A percentile compares a stretch with the other conserved stretches of the same genome.
phyloP scores from a whole-genome alignment of 2,329 filamentous ascomycete genomes.

The Fusarium cicatricum region DNA sequence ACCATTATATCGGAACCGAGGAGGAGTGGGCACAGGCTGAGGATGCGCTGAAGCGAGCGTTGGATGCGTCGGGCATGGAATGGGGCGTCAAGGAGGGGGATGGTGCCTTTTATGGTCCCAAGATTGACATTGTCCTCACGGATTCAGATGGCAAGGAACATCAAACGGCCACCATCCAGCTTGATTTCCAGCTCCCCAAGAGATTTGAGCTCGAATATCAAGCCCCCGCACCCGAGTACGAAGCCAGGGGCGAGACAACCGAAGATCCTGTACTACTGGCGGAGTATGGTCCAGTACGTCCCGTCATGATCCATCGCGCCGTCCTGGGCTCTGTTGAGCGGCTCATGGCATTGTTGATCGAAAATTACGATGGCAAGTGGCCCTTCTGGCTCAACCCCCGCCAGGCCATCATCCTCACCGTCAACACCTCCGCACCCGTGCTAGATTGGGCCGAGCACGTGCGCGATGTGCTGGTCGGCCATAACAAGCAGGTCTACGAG shows the following conservation, averaged over 20 bases:
- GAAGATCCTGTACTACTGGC: conserved; percentile 57
- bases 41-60: conserved; percentile 49
- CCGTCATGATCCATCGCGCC: conserved; percentile 85
- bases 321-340: conserved; percentile 86
- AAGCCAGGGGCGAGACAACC: conserved; percentile 61
- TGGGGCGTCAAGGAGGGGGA: conserved; percentile 84
- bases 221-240: conserved; percentile 70
- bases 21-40: conserved; percentile 67
- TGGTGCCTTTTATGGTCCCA: conserved; percentile 90
- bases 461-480: conserved; percentile 61
- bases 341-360: conserved; percentile 84
- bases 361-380: conserved; percentile 81
- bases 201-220: conserved; percentile 81
- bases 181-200: conserved; percentile 89
- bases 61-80: conserved; percentile 72
- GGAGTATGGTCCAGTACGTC: conserved; percentile 66
- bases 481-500: conserved; percentile 44
- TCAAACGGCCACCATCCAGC: conserved; percentile 87
- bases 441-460: conserved; percentile 58
- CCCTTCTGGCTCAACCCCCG: conserved; percentile 89
- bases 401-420: conserved; percentile 77
- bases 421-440: conserved; percentile 68
- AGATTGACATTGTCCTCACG: conserved; percentile 85
- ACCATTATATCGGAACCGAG: conserved; percentile 78
- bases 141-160: conserved; percentile 87